Percentiles rank a stretch among this genome's conserved stretches.
These are phyloP conservation scores for Phytophthora crassamura DNA, from an alignment of 352 stramenopile species.

Conservation along the genomic window DNA sequence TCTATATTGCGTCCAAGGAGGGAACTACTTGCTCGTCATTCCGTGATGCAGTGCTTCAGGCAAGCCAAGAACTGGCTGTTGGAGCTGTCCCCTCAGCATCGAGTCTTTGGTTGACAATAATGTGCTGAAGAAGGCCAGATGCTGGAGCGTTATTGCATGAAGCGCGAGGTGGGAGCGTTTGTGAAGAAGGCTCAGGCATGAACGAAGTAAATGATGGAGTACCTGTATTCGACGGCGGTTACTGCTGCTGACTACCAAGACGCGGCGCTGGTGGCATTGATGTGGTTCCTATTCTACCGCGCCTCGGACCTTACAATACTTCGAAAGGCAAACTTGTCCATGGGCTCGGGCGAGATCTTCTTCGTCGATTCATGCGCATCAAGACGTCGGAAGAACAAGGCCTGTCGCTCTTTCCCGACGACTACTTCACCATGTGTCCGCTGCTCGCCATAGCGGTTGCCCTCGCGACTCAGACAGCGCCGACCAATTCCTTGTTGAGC, in stretches of 20 bases:
- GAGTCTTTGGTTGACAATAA: neutral
- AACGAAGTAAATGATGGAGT: constrained; percentile 10
- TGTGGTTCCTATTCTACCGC: constrained; percentile 43
- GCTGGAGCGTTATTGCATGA: constrained; percentile 21
- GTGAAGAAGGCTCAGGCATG: constrained; percentile 15
- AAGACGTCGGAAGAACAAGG: constrained; percentile 41
- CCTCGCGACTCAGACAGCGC: neutral
- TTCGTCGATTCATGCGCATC: constrained; percentile 36
- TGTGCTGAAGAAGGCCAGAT: constrained; percentile 1
- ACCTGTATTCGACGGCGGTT: too few species aligned
- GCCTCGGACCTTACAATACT: constrained; percentile 32
- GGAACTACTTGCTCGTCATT: constrained; percentile 25
- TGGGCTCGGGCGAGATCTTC: constrained; percentile 25
- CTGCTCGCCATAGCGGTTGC: constrained; percentile 25
- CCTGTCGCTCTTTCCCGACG: constrained; percentile 33
- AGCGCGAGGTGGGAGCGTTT: constrained; percentile 12
- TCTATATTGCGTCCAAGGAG: constrained; percentile 30
- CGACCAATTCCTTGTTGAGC: constrained; percentile 7
- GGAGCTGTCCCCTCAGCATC: constrained; percentile 16
- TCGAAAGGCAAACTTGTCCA: constrained; percentile 27
- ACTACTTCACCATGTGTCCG: constrained; percentile 21
- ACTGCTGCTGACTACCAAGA: constrained; percentile 33
- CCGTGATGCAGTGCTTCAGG: constrained; percentile 27
- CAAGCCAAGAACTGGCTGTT: constrained; percentile 31
- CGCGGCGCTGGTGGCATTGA: constrained; percentile 28